Evolutionary conservation across 371 early-diverging fungal genomes (phyloP).

Genomic region (Apophysomyces sp.): DNA sequence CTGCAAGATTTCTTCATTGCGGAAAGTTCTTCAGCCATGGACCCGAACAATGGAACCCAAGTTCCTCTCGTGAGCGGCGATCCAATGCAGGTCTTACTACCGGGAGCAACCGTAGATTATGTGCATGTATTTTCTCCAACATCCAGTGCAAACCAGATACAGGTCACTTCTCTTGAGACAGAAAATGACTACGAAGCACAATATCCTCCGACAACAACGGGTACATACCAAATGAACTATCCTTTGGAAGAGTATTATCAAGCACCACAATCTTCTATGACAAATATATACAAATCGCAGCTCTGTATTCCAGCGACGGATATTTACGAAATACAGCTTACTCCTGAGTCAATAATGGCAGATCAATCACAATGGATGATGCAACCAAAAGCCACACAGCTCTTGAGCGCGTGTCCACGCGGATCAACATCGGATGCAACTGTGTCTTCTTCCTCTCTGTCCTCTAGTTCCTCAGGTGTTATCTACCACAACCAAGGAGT

Average conservation of each 20-base stretch:
- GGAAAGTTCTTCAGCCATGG: not conserved
- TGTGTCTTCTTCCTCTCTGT: constrained; percentile 10
- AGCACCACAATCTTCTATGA: not conserved
- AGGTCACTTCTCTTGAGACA: not conserved
- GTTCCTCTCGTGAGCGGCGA: not conserved
- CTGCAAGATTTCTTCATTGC: not conserved
- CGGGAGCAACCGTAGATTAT: not conserved
- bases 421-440: not conserved
- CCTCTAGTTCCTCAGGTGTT: constrained; percentile 5
- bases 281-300: not conserved
- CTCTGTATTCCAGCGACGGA: not conserved
- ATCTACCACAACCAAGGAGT: constrained; percentile 6
- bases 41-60: not conserved
- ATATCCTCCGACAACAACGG: not conserved
- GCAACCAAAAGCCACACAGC: not conserved
- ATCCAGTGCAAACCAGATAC: not conserved
- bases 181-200: not conserved
- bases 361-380: not conserved
- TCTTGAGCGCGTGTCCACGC: not conserved
- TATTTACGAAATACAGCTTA: not conserved
- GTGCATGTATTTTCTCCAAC: not conserved
- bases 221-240: not conserved
- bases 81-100: not conserved
- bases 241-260: not conserved
- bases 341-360: not conserved